These are phyloP conservation scores for Plasmodium reichenowi DNA, from an alignment of 169 alveolate genomes.

Conservation along the genomic window DNA sequence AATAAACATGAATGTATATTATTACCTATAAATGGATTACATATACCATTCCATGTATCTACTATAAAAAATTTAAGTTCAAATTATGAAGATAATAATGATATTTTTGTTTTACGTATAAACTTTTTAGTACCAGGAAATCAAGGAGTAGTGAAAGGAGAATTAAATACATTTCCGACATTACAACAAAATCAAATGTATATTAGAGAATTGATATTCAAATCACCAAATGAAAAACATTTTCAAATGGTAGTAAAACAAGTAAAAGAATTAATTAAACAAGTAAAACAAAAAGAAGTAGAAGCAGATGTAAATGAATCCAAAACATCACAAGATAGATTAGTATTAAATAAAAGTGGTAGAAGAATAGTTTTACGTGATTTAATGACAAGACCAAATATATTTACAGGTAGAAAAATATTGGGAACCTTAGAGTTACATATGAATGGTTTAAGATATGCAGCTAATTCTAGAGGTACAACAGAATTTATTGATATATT, in stretches of 20 bases:
- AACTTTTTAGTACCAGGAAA: constrained; percentile 95
- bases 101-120: constrained; percentile 90
- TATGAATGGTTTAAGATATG: constrained; percentile 94
- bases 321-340: constrained; percentile 92
- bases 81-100: constrained; percentile 91
- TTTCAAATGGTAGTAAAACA: constrained; percentile 88
- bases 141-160: constrained; percentile 87
- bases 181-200: constrained; percentile 89
- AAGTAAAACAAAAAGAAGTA: constrained; percentile 92
- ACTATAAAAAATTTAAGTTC: constrained; percentile 93
- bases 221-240: constrained; percentile 91
- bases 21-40: constrained; percentile 90
- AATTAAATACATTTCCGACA: constrained; percentile 87
- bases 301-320: constrained; percentile 93
- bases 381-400: constrained; percentile 87
- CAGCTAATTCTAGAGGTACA: constrained; percentile 84
- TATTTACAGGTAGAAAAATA: constrained; percentile 88
- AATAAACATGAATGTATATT: constrained; percentile 89
- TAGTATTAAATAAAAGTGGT: constrained; percentile 86
- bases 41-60: constrained; percentile 93
- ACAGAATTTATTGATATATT: constrained; percentile 93
- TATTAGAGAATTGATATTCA: constrained; percentile 94
- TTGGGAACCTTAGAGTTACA: constrained; percentile 97
- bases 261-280: constrained; percentile 95
- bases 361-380: constrained; percentile 86